Evolutionary conservation across 2,329 filamentous ascomycete genomes (phyloP), one percentile per base, ranked within the genome.

Genomic region (Penicillium capsulatum): DNA sequence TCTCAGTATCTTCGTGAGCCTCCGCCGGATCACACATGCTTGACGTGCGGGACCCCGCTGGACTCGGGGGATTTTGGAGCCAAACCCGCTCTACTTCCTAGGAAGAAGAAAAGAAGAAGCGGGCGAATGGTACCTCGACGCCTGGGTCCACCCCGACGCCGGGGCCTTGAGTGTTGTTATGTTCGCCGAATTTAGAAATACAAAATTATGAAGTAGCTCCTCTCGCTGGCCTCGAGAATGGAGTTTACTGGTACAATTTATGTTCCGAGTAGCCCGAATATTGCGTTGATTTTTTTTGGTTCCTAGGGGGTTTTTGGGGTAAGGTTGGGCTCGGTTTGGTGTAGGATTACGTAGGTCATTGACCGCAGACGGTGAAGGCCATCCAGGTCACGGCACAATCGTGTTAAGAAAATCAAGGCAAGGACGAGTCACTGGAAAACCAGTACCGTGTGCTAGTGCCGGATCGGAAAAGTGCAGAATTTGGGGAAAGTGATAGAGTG

Each of bases 1-100:
- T 60, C 72, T 98, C 31, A 94, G 87, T 64, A 98, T 94, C 55
- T 95, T 94, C 63, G 89, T 68, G 72, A 77, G 31, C 75, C 78
- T 17, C 70, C 78, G 1, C 70, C 74, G 45, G 77, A 79, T 36
- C 80, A 79, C 2, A 78, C 83, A 48, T 95, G 89, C 62, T 69
- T 92, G 48, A 94, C 88, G 0, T 95, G 89, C 61, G 87, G 85
- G 2, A 91, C 85, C 3, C 79, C 80, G 55, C 71, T 95, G 19
- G 74, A 80, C n/a, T 68, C 90, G n/a, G 84, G 83, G 0, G 78
- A 78, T 42, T 89, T 89, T 56, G 86, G 86, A 14, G 73, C 77
- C 4, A 86, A 82, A 55, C 87, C 88, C 1, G 83, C 81, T n/a
- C 83, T 91, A 4, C 72, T 90, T 13, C 77, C 80, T 1, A 72